These are phyloP conservation scores for Candolleomyces aberdarensis DNA, from an alignment of 768 basidiomycete genomes.

Conservation along the genomic window DNA sequence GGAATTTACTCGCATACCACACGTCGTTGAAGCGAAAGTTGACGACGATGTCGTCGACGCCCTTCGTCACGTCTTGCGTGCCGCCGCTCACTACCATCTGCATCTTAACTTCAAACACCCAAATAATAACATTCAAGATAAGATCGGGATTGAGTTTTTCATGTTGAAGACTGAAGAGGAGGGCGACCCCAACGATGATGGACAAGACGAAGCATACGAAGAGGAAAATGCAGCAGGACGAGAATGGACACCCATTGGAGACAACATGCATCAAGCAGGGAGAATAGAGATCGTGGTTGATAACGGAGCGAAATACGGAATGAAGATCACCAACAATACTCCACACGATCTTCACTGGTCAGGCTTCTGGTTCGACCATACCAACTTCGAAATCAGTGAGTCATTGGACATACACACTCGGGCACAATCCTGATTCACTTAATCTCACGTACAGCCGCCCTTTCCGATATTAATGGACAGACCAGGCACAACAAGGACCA, in stretches of 20 bases:
- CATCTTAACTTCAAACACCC: conserved; percentile 23
- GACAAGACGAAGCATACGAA: background rate
- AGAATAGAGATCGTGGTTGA: conserved; percentile 18
- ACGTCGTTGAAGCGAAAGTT: conserved; percentile 9
- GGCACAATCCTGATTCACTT: conserved; percentile 10
- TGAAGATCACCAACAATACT: conserved; percentile 31
- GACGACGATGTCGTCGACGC: background rate
- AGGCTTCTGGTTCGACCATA: background rate
- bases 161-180: conserved; percentile 11
- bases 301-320: conserved; percentile 3
- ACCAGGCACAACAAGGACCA: conserved; percentile 17
- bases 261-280: conserved; percentile 25
- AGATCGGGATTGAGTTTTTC: conserved; percentile 26
- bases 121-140: conserved; percentile 9
- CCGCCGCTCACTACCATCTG: conserved; percentile 21
- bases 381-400: conserved; percentile 24
- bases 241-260: conserved; percentile 2
- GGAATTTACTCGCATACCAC: conserved; percentile 15
- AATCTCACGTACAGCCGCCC: conserved; percentile 21
- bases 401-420: background rate
- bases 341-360: background rate
- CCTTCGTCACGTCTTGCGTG: conserved; percentile 17
- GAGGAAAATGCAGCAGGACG: too few relatives aligned
- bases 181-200: conserved; percentile 15
- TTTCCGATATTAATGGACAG: conserved; percentile 16